phyloP scores from a whole-genome alignment of 2,329 filamentous ascomycete genomes.

The Sclerotinia spermophila region DNA sequence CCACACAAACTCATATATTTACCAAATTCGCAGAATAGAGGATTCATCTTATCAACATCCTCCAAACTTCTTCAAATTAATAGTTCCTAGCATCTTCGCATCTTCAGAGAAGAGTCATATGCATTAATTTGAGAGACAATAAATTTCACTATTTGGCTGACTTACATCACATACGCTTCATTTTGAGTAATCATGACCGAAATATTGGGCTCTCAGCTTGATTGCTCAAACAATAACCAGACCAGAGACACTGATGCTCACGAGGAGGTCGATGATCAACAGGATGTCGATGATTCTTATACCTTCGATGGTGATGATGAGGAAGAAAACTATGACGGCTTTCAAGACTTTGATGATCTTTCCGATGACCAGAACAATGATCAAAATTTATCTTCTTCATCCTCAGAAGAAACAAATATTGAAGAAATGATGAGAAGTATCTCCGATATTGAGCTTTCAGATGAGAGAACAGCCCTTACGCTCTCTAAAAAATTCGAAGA shows the following conservation, averaged over 20 bases:
- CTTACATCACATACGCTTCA: background rate
- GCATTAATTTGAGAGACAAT: background rate
- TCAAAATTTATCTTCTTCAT: background rate
- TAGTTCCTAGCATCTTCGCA: background rate
- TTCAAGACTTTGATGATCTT: background rate
- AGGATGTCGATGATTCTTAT: background rate
- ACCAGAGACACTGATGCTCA: background rate
- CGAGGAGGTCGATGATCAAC: background rate
- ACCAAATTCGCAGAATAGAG: background rate
- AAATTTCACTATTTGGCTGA: background rate
- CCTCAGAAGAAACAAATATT: background rate
- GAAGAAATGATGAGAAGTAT: background rate
- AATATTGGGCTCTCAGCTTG: background rate
- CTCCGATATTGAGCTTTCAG: background rate
- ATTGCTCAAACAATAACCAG: background rate
- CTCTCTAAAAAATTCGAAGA: background rate
- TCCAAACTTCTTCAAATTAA: no score
- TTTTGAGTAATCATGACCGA: background rate
- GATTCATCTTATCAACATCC: background rate
- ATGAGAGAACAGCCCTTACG: background rate
- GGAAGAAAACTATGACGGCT: background rate
- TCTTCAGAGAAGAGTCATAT: background rate
- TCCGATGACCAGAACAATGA: background rate
- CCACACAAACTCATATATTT: background rate
- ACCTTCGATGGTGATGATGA: background rate